Conservation (phyloP, 164 flowering plant genomes). For the Litsea cubeba region DNA sequence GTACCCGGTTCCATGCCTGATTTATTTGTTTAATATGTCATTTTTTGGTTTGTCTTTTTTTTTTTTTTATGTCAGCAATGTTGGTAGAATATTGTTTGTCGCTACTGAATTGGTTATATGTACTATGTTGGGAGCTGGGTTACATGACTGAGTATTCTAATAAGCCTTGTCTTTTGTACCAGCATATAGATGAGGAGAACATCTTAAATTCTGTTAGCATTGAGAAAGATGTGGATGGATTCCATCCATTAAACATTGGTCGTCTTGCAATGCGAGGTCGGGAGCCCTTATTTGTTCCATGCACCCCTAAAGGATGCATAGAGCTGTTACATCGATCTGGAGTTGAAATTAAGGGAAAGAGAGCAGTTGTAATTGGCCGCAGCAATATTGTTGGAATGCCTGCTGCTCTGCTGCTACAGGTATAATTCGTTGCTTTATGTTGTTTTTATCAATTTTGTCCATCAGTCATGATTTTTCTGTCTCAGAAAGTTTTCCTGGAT, state of each 20-base stretch:
- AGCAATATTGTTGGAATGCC: constrained; percentile 98
- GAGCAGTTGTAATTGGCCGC: constrained; percentile 97
- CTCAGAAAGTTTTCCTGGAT: neutral
- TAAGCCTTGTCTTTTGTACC: constrained; percentile 13
- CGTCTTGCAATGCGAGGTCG: constrained; percentile 87
- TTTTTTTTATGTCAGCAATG: too few relatives aligned
- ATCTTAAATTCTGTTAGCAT: constrained; percentile 71
- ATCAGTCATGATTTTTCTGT: neutral
- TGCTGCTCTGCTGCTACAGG: constrained; percentile 82
- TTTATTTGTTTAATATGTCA: too few relatives aligned
- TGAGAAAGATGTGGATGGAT: constrained; percentile 97
- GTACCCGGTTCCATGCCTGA: too few relatives aligned
- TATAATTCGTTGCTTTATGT: constrained; percentile 14
- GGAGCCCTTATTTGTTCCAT: constrained; percentile 90
- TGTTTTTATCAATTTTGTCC: neutral
- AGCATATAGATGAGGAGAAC: constrained; percentile 79
- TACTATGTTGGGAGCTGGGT: neutral
- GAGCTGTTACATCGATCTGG: constrained; percentile 74
- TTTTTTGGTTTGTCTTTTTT: too few relatives aligned
- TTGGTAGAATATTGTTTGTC: neutral
- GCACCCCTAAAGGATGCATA: constrained; percentile 95
- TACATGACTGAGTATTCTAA: neutral
- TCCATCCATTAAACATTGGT: constrained; percentile 87
- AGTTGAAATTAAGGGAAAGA: constrained; percentile 75
- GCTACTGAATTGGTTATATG: neutral